Base-by-base conservation (phyloP, 139 green algal genomes). In the Chlamydomonas incerta region DNA sequence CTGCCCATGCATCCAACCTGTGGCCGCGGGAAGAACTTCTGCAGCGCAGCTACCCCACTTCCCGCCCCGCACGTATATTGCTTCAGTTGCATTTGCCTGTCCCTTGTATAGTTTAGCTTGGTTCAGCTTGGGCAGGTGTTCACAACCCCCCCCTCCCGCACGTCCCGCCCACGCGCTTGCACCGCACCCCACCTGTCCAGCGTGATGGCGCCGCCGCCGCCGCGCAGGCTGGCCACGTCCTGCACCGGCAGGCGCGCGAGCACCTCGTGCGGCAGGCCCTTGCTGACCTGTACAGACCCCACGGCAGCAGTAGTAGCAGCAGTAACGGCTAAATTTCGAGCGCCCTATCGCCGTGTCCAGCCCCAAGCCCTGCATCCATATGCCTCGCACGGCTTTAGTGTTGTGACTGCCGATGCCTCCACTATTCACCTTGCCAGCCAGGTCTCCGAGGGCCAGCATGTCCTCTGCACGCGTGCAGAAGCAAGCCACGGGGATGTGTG, bases 391-490 rank as follows among this genome's bases (percentile, higher is more conserved):
- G n/a, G 18, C 15, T 23, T 47, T 24, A 10, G 47, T 31, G 14
- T 80, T 31, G 46, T 63, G 17, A 33, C 28, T 68, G 31, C 29
- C 28, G 46, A n/a, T 17, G 47, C 23, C 47, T 80, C 28, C 9
- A 11, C 52, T 15, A 23, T 15, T 58, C 41, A 50, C 41, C 41
- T 50, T 50, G 41, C 41, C 41, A 50, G 74, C 74, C n/a, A 82
- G 74, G 74, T 82, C 74, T 13, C 74, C 60, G 9, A 82, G 74
- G 5, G 74, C 74, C 58, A 82, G 58, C 74, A 82, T 71, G 74
- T 82, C 74, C 58, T 82, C 74, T 63, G 55, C 55, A 63, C 20
- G 18, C 6, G 15, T 6, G 10, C 6, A 63, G 21, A 29, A 63
- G n/a, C n/a, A n/a, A n/a, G n/a, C n/a, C n/a, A n/a, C n/a, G n/a